phyloP scores from a whole-genome alignment of 1,284 basidiomycete genomes.

The Schizophyllum commune region DNA sequence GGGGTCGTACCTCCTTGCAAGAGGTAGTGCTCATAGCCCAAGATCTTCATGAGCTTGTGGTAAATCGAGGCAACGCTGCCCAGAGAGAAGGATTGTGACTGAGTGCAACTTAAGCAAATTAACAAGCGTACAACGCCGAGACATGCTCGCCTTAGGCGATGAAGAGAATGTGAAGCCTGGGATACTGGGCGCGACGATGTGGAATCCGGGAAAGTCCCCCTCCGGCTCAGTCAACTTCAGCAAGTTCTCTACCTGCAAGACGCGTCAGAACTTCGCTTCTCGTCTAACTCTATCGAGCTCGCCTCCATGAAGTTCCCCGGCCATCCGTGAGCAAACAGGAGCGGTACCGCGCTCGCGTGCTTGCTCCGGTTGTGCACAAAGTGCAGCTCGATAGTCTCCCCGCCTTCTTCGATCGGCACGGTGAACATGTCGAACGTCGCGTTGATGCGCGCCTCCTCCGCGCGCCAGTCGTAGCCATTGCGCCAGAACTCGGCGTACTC shows the following conservation, averaged over 20 bases:
- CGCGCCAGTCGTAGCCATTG: slow-evolving; percentile 31
- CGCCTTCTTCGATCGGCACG: slow-evolving; percentile 26
- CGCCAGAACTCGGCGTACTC: slow-evolving; percentile 31
- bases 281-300: slow-evolving; percentile 15
- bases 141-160: slow-evolving; percentile 24
- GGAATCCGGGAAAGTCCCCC: slow-evolving; percentile 28
- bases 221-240: slow-evolving; percentile 18
- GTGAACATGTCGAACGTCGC: slow-evolving; percentile 31
- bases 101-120: no score
- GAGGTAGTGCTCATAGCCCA: slow-evolving; percentile 31
- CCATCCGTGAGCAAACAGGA: slow-evolving; percentile 42
- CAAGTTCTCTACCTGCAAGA: slow-evolving; percentile 21
- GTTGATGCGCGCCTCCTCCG: slow-evolving; percentile 29
- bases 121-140: no score
- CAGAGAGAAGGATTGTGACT: slow-evolving; percentile 15
- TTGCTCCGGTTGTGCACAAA: slow-evolving; percentile 35
- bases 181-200: slow-evolving; percentile 36
- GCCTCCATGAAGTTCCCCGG: slow-evolving; percentile 40
- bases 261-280: slow-evolving; percentile 14
- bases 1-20: slow-evolving; percentile 28
- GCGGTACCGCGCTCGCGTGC: slow-evolving; percentile 28
- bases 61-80: slow-evolving; percentile 18
- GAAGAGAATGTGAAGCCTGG: slow-evolving; percentile 31
- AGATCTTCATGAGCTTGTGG: slow-evolving; percentile 31
- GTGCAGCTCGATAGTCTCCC: slow-evolving; percentile 31